phyloP scores from a whole-genome alignment of 495 filamentous ascomycete species.

The Pyrenopolyporus hunteri region DNA sequence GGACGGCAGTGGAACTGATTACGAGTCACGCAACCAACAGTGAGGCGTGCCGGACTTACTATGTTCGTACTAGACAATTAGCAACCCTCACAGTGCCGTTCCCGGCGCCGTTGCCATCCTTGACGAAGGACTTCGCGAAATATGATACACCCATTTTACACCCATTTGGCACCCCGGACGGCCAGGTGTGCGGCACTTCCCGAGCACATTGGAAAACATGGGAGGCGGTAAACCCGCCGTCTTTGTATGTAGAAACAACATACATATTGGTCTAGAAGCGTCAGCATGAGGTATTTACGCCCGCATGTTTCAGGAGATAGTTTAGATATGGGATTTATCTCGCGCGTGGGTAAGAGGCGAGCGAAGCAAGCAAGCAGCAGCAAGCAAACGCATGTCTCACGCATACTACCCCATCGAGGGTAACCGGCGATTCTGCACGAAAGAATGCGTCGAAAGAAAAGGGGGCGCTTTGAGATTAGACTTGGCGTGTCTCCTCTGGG shows the following conservation, averaged over 20 bases:
- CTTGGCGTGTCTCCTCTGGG: slow-evolving; percentile 10
- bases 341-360: slow-evolving; percentile 1
- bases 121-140: background rate
- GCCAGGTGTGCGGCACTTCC: slow-evolving; percentile 16
- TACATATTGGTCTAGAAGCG: slow-evolving; percentile 14
- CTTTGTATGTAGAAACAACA: too few relatives aligned
- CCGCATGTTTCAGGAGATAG: slow-evolving; percentile 15
- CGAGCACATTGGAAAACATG: slow-evolving; percentile 9
- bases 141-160: too few relatives aligned
- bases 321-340: background rate
- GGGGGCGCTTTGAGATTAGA: slow-evolving; percentile 9
- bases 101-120: slow-evolving; percentile 16
- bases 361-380: slow-evolving; percentile 1
- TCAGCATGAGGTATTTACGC: slow-evolving; percentile 32
- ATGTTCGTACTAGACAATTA: too few relatives aligned
- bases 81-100: background rate
- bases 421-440: background rate
- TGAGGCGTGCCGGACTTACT: slow-evolving; percentile 19
- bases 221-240: too few relatives aligned
- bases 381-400: slow-evolving; percentile 20
- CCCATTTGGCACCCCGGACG: slow-evolving; percentile 5
- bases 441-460: slow-evolving; percentile 3
- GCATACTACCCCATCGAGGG: slow-evolving; percentile 9
- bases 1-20: slow-evolving; percentile 43
- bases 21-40: slow-evolving; percentile 16